phyloP scores from a whole-genome alignment of 768 basidiomycete genomes.

The Russula earlei region DNA sequence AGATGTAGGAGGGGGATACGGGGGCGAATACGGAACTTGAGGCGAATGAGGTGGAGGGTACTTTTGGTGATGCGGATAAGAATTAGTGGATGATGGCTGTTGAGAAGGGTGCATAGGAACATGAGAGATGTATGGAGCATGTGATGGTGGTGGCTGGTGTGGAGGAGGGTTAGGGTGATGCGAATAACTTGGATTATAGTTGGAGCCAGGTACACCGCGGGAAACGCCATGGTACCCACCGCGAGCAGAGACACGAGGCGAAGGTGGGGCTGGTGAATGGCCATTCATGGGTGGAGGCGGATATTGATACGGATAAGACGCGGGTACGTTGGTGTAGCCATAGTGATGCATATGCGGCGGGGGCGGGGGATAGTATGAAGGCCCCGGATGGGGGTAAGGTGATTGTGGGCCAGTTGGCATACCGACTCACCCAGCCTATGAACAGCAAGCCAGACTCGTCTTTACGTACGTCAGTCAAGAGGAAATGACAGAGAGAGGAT shows the following conservation, averaged over 20 bases:
- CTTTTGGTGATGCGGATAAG: conserved; percentile 27
- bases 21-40: conserved; percentile 25
- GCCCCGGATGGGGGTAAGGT: conserved; percentile 28
- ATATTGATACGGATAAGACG: conserved; percentile 27
- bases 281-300: conserved; percentile 33
- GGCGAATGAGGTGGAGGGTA: conserved; percentile 23
- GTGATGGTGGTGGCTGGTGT: conserved; percentile 29
- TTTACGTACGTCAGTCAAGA: background rate
- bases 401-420: conserved; percentile 25
- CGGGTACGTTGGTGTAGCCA: conserved; percentile 20
- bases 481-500: background rate
- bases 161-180: conserved; percentile 30
- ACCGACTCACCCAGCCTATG: background rate
- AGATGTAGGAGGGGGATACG: conserved; percentile 18
- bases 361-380: conserved; percentile 25
- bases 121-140: conserved; percentile 31
- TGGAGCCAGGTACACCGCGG: conserved; percentile 31
- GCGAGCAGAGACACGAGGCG: conserved; percentile 31
- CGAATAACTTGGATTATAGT: conserved; percentile 31
- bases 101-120: conserved; percentile 20
- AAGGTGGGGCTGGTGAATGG: conserved; percentile 29
- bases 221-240: conserved; percentile 25
- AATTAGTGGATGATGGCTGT: conserved; percentile 24
- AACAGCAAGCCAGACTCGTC: background rate
- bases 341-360: conserved; percentile 25